Conservation (phyloP, 495 filamentous ascomycete genomes). For the Hypoxylon rickii region DNA sequence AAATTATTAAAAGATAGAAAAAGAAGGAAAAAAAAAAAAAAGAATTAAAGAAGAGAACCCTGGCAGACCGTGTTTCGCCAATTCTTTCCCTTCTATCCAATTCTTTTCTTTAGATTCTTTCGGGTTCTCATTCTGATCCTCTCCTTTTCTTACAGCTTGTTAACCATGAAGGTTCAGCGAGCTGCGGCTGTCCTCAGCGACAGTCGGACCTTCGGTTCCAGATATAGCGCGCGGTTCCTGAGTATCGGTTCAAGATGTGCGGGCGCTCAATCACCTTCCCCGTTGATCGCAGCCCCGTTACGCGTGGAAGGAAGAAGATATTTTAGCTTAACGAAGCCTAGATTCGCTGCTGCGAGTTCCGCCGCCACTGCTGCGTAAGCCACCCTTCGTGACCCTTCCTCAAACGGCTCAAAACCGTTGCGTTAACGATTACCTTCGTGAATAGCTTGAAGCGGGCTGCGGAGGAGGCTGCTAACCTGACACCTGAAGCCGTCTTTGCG, state of each 20-base stretch:
- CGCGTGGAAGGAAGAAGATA: slow-evolving; percentile 37
- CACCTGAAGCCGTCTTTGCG: slow-evolving; percentile 49
- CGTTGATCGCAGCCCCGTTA: slow-evolving; percentile 36
- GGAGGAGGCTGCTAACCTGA: slow-evolving; percentile 49
- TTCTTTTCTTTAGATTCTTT: background rate
- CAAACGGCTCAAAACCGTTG: background rate
- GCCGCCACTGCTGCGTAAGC: slow-evolving; percentile 34
- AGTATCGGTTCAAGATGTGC: slow-evolving; percentile 30
- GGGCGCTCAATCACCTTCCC: slow-evolving; percentile 18
- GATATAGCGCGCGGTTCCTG: slow-evolving; percentile 40
- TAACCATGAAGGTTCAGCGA: slow-evolving; percentile 51
- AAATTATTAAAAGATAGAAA: background rate
- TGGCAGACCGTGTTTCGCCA: slow-evolving; percentile 13
- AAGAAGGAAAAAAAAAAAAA: slow-evolving; percentile 3
- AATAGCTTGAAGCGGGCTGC: slow-evolving; percentile 50
- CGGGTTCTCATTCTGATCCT: slow-evolving; percentile 29
- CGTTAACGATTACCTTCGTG: background rate
- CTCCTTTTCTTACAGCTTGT: slow-evolving; percentile 21
- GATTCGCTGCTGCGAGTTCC: slow-evolving; percentile 28
- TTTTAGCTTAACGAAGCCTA: slow-evolving; percentile 36
- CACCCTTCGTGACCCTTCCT: background rate
- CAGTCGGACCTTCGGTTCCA: slow-evolving; percentile 40
- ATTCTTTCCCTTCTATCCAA: slow-evolving; percentile 4
- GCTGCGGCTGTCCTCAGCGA: slow-evolving; percentile 48
- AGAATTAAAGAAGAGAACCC: slow-evolving; percentile 8